Conservation (phyloP, 2,329 filamentous ascomycete genomes). For the Colletotrichum higginsianum region DNA sequence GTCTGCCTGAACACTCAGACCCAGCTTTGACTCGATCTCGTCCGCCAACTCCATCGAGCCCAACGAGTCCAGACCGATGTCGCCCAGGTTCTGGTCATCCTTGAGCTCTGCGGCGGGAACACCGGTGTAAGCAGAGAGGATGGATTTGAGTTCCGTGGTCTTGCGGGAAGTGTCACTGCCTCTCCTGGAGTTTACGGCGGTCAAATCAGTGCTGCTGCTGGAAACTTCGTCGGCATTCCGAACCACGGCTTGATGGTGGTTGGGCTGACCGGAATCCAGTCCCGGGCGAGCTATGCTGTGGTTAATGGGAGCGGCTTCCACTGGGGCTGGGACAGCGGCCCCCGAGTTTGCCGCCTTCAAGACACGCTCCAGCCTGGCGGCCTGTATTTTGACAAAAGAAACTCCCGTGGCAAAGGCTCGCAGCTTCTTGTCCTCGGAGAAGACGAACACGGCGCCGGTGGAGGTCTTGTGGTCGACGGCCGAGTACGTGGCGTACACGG, state of each 20-base stretch:
- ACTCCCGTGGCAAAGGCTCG: slow-evolving; percentile 41
- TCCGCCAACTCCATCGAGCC: slow-evolving; percentile 43
- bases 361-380: slow-evolving; percentile 41
- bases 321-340: not conserved
- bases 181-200: too few species aligned
- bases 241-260: too few species aligned
- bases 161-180: not conserved
- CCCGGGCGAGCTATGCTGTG: not conserved
- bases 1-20: slow-evolving; percentile 35
- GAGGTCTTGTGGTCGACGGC: slow-evolving; percentile 36
- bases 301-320: not conserved
- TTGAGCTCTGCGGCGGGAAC: slow-evolving; percentile 40
- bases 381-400: slow-evolving; percentile 41
- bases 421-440: slow-evolving; percentile 35
- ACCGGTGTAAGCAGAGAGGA: slow-evolving; percentile 43
- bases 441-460: slow-evolving; percentile 43
- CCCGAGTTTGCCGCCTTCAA: slow-evolving; percentile 38
- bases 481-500: slow-evolving; percentile 43
- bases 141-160: slow-evolving; percentile 16
- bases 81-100: slow-evolving; percentile 38
- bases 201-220: not conserved
- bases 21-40: slow-evolving; percentile 42
- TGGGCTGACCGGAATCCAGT: too few species aligned
- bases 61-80: slow-evolving; percentile 44
- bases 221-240: too few species aligned